These are phyloP conservation scores for Colletotrichum coccodes DNA, from an alignment of 2,329 filamentous ascomycete genomes.

Conservation along the genomic window DNA sequence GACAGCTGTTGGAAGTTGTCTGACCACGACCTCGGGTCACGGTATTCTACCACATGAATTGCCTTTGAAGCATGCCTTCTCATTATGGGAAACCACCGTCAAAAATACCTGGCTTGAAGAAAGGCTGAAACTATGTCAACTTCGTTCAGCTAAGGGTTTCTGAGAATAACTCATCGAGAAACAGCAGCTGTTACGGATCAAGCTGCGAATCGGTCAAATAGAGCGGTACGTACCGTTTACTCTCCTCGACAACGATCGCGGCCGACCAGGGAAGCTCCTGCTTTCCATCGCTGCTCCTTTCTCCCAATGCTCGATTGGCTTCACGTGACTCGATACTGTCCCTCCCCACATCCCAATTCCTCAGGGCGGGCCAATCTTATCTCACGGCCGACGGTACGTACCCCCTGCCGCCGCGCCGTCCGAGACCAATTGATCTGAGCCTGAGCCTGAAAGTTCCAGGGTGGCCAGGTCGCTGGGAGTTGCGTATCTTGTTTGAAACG, in stretches of 20 bases:
- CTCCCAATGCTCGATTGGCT: no score
- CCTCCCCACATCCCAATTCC: slow-evolving; percentile 11
- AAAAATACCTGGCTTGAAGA: not conserved
- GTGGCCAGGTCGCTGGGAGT: slow-evolving; percentile 28
- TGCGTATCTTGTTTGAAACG: slow-evolving; percentile 31
- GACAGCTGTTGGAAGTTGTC: not conserved
- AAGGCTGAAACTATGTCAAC: not conserved
- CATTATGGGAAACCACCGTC: not conserved
- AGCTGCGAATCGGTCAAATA: not conserved
- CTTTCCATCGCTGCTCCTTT: not conserved
- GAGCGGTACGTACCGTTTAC: not conserved
- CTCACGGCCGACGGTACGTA: slow-evolving; percentile 12
- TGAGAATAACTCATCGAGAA: slow-evolving; percentile 4
- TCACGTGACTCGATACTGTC: not conserved
- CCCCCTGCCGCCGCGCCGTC: slow-evolving; percentile 21
- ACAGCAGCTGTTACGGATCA: slow-evolving; percentile 8
- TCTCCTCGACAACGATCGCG: not conserved
- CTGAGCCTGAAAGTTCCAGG: slow-evolving; percentile 33
- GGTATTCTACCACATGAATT: not conserved
- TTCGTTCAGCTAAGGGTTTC: not conserved
- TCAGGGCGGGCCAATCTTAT: not conserved
- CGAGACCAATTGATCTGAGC: slow-evolving; percentile 26
- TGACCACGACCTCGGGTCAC: not conserved
- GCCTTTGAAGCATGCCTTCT: not conserved
- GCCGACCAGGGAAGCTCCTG: slow-evolving; percentile 3